Conservation (phyloP, 73 alveolate species). For the Paramecium caudatum region DNA sequence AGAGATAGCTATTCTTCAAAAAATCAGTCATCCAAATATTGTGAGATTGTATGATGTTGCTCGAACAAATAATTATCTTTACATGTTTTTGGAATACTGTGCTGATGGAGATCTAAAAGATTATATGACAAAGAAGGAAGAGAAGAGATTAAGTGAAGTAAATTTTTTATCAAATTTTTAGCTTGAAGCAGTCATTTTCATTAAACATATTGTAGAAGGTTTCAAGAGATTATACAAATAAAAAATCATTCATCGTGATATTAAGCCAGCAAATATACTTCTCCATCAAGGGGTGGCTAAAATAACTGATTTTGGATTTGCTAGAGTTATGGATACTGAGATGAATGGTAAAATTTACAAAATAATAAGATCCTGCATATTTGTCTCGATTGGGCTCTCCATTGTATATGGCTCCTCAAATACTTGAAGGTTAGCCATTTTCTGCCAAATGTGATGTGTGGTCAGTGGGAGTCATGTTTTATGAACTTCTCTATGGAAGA, state of each 20-base stretch:
- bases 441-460: constrained; percentile 78
- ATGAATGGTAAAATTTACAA: constrained; percentile 37
- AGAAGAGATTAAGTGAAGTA: constrained; percentile 73
- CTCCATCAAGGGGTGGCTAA: constrained; percentile 75
- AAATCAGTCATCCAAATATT: constrained; percentile 64
- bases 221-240: constrained; percentile 71
- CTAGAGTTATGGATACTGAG: constrained; percentile 76
- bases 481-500: constrained; percentile 72
- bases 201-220: constrained; percentile 77
- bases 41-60: constrained; percentile 77
- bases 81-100: constrained; percentile 76
- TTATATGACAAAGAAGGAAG: constrained; percentile 74
- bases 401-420: constrained; percentile 78
- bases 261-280: constrained; percentile 75
- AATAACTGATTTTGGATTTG: constrained; percentile 76
- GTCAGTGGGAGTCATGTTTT: constrained; percentile 78
- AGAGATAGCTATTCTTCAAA: constrained; percentile 76
- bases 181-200: constrained; percentile 73
- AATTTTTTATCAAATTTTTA: not conserved
- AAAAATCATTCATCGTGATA: constrained; percentile 76
- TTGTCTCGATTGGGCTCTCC: constrained; percentile 79
- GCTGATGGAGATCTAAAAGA: constrained; percentile 78
- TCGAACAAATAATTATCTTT: constrained; percentile 72
- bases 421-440: constrained; percentile 75
- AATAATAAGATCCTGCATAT: constrained; percentile 68